Base-by-base conservation (phyloP, 148 eudicot genomes). In the Silene conica region DNA sequence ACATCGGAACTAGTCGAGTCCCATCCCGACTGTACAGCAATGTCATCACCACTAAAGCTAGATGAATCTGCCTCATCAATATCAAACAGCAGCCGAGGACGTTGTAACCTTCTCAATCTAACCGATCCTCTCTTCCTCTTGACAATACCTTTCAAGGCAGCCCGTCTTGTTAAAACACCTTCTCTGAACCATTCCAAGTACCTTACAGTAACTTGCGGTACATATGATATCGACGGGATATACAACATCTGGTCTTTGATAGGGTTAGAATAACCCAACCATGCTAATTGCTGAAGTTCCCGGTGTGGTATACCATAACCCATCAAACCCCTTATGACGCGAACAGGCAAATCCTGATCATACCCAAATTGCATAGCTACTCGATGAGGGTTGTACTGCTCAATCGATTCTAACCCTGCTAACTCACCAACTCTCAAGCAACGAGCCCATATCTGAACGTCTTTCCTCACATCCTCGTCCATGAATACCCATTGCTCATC, bases 351-450 rank as follows among this genome's bases (percentile, higher is more conserved):
- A 41, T 87, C 90, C 31, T 87, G 90, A 76, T 82, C 89, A 22
- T 77, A 76, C 18, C 93, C 87, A 66, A 89, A 87, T 19, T 89
- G 90, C 88, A 77, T 89, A 6, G 89, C 83, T 4, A 87, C 90
- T 8, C 89, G 71, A 73, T 89, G 85, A 6, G 90, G 93, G 18
- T 68, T 75, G 50, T 89, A 89, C 12, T 78, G 77, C 67, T 87
- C 84, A 21, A 82, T 68, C 25, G 82, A 78, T 4, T 79, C 82
- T 57, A 81, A 8, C 0, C 86, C 87, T 26, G 77, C 84, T 19
- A 89, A 80, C 73, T 84, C 86, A 74, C 81, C 62, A 10, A 81
- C 77, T 71, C 85, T 78, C 62, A 84, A 48, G 41, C 82, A 81
- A 20, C 73, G 75, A 52, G 80, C 80, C 77, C 79, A 46, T 1